Conservation (phyloP, 352 stramenopile species). For the Pythium aristosporum region DNA sequence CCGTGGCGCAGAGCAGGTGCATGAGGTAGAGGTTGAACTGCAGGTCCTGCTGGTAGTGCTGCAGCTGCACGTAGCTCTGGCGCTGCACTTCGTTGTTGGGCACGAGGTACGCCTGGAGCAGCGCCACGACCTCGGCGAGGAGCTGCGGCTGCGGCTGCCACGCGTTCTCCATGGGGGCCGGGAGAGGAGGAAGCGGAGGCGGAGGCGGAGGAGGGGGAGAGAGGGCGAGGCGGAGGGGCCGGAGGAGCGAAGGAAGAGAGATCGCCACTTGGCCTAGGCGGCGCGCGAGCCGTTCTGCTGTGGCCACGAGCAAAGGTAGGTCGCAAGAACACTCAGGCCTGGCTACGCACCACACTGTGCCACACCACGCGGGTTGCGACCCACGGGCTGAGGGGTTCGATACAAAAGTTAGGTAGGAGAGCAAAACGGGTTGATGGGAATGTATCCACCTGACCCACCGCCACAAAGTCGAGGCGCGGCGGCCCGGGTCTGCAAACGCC, state of each 20-base stretch:
- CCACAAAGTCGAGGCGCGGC: neutral
- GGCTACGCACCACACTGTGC: conserved; percentile 24
- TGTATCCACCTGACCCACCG: neutral
- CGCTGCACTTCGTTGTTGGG: conserved; percentile 86
- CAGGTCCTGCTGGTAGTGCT: conserved; percentile 88
- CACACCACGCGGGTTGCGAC: conserved; percentile 21
- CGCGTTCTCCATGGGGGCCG: conserved; percentile 36
- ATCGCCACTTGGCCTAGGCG: neutral
- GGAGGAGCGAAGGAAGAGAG: neutral
- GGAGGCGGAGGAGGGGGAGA: neutral
- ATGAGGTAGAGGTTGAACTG: conserved; percentile 90
- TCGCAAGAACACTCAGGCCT: conserved; percentile 11
- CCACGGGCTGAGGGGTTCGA: neutral
- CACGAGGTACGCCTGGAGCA: conserved; percentile 80
- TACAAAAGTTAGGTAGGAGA: neutral
- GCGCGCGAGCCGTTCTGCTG: conserved; percentile 20
- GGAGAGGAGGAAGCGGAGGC: neutral
- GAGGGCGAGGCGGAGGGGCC: neutral
- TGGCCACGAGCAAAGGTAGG: conserved; percentile 15
- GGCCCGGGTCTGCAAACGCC: neutral
- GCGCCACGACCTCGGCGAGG: conserved; percentile 72
- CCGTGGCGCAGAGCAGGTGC: conserved; percentile 68
- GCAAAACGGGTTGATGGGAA: neutral
- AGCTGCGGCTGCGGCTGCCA: conserved; percentile 80
- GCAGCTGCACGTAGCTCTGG: conserved; percentile 76